phyloP scores from a whole-genome alignment of 441 rosid species.

The Biscutella laevigata region DNA sequence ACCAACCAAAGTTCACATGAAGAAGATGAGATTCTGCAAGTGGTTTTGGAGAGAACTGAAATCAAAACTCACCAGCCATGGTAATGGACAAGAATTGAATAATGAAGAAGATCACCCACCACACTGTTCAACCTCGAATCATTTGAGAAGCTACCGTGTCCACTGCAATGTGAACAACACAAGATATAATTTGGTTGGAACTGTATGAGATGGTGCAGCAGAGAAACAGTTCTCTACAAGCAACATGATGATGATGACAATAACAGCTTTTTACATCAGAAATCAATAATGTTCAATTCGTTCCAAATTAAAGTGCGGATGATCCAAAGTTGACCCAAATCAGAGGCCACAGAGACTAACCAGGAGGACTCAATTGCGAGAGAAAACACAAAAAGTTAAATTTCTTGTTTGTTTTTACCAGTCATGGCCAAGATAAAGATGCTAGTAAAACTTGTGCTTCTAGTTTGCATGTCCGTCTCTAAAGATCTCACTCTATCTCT shows the following conservation, averaged over 20 bases:
- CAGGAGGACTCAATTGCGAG: too few relatives aligned
- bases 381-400: too few relatives aligned
- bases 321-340: too few relatives aligned
- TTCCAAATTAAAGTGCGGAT: conserved; percentile 3
- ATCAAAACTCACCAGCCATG: conserved; percentile 74
- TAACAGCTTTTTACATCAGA: not conserved
- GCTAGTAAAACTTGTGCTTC: too few relatives aligned
- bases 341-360: too few relatives aligned
- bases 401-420: too few relatives aligned
- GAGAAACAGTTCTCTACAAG: too few relatives aligned
- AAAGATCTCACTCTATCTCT: too few relatives aligned
- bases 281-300: not conserved
- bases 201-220: too few relatives aligned
- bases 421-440: too few relatives aligned
- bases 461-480: too few relatives aligned
- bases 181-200: not conserved
- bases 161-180: conserved; percentile 34
- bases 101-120: conserved; percentile 79
- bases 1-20: conserved; percentile 12
- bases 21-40: not conserved
- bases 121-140: conserved; percentile 65
- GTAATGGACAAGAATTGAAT: conserved; percentile 88
- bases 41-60: not conserved
- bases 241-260: conserved; percentile 8
- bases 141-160: conserved; percentile 94